Evolutionary conservation across 441 rosid genomes (phyloP), one percentile per base, ranked within the genome.

Genomic region (Dalechampia spathulata): DNA sequence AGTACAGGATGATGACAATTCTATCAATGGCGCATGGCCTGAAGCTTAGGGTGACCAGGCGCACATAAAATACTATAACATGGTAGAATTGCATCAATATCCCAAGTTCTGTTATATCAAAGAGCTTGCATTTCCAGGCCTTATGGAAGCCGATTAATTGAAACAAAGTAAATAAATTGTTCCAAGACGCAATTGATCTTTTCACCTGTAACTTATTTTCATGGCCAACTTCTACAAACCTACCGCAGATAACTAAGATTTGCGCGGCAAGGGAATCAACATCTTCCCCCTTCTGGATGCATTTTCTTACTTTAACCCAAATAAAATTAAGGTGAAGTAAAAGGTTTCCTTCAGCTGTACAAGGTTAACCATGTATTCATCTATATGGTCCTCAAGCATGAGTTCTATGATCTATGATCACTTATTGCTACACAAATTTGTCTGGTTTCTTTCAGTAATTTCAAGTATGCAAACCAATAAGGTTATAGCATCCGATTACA

Each of bases 1-100:
- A 82, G 71, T 92, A 92, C 79, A 73, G 97, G 66, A 89, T 86
- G 97, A 92, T 89, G 96, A 89, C 99, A 3, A 83, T 83, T 42
- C 78, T 89, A 21, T 86, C 96, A 6, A 85, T 89, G 99, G 94
- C 76, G 14, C 80, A 86, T 50, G 95, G 99, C 37, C 64, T 92
- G 75, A 82, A 82, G 74, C 75, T 89, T 45, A 83, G 57, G 45
- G 58, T 77, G 39, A 52, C 75, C 7, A 83, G 84, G 71, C 83
- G 82, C 49, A 52, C 60, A 32, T 83, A 72, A 72, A 70, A 55
- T 51, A 39, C 54, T 49, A 11, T 38, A 17, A 15, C 17, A 20
- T 6, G 41, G 37, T 22, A 14, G 17, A 51, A 36, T 20, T 2
- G 14, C n/a, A 38, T 38, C 41, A 11, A 39, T 15, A 3, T 39